Percentiles rank a stretch among this genome's conserved stretches.
phyloP scores from a whole-genome alignment of 352 stramenopile species.

The Phytophthora idaei region DNA sequence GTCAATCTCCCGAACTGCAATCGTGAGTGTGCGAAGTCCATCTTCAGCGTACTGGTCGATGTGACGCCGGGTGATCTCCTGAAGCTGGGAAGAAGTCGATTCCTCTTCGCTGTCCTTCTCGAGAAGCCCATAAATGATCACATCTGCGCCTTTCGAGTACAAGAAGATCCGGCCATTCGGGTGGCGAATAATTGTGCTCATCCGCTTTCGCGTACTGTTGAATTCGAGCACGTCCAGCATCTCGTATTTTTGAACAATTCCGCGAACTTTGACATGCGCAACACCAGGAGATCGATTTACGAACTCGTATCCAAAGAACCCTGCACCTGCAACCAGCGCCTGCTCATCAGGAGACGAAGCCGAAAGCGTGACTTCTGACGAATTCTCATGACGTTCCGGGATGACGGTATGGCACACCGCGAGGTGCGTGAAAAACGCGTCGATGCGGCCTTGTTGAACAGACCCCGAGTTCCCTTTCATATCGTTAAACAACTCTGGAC shows the following conservation, averaged over 20 bases:
- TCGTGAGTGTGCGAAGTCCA: constrained; percentile 87
- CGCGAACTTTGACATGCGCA: constrained; percentile 56
- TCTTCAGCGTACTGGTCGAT: constrained; percentile 89
- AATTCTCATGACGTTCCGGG: constrained; percentile 91
- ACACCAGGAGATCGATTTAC: constrained; percentile 65
- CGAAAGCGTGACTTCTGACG: constrained; percentile 62
- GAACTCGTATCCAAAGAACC: constrained; percentile 81
- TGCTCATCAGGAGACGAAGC: constrained; percentile 89
- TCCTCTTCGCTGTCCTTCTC: constrained; percentile 37
- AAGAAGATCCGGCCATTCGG: constrained; percentile 64
- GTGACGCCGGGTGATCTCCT: constrained; percentile 54
- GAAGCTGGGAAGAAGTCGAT: constrained; percentile 32
- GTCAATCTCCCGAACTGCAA: constrained; percentile 73
- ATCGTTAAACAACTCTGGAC: constrained; percentile 65
- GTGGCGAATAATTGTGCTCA: constrained; percentile 90
- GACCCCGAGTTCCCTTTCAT: constrained; percentile 61
- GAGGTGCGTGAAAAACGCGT: constrained; percentile 87
- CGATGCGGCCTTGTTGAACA: constrained; percentile 57
- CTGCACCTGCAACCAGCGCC: constrained; percentile 79
- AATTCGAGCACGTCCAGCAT: constrained; percentile 93
- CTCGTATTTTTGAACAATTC: constrained; percentile 54
- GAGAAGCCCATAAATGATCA: constrained; percentile 66
- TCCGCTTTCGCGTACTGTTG: constrained; percentile 93
- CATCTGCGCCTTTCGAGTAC: constrained; percentile 80
- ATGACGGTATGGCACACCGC: constrained; percentile 97